phyloP scores from a whole-genome alignment of 805 yeast genomes.

The Kodamaea laetipori region DNA sequence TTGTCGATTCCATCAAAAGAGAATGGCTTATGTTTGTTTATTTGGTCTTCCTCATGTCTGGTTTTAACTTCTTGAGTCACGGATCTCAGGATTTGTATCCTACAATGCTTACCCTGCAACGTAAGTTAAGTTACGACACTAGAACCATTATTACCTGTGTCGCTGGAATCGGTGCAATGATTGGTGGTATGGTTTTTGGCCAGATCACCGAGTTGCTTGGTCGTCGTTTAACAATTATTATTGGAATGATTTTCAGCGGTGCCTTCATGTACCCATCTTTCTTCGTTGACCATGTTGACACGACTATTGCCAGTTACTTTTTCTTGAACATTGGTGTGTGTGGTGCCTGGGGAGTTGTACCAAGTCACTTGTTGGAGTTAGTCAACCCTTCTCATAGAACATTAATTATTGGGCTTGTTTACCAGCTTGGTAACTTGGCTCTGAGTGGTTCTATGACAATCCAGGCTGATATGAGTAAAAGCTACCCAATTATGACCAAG shows the following conservation, averaged over 20 bases:
- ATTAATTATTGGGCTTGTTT: constrained; percentile 60
- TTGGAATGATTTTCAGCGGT: constrained; percentile 41
- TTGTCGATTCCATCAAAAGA: constrained; percentile 14
- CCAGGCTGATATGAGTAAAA: constrained; percentile 61
- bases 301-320: constrained; percentile 59
- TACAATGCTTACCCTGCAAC: constrained; percentile 58
- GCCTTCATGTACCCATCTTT: constrained; percentile 59
- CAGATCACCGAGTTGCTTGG: constrained; percentile 61
- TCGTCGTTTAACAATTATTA: constrained; percentile 56
- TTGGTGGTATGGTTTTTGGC: constrained; percentile 65
- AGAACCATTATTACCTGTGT: constrained; percentile 63
- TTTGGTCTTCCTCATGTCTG: constrained; percentile 53
- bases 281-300: constrained; percentile 9
- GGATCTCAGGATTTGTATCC: constrained; percentile 78
- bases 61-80: constrained; percentile 71
- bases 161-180: constrained; percentile 68
- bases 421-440: constrained; percentile 74
- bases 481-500: constrained; percentile 50
- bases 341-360: constrained; percentile 76
- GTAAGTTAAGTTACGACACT: constrained; percentile 45
- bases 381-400: constrained; percentile 56
- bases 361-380: constrained; percentile 65
- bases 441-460: constrained; percentile 73
- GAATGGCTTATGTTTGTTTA: constrained; percentile 38
- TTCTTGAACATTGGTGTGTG: constrained; percentile 66